A percentile compares a stretch with the other conserved stretches of the same genome.
These are phyloP conservation scores for Reutealis trisperma DNA, from an alignment of 345 rosid genomes.

Conservation along the genomic window DNA sequence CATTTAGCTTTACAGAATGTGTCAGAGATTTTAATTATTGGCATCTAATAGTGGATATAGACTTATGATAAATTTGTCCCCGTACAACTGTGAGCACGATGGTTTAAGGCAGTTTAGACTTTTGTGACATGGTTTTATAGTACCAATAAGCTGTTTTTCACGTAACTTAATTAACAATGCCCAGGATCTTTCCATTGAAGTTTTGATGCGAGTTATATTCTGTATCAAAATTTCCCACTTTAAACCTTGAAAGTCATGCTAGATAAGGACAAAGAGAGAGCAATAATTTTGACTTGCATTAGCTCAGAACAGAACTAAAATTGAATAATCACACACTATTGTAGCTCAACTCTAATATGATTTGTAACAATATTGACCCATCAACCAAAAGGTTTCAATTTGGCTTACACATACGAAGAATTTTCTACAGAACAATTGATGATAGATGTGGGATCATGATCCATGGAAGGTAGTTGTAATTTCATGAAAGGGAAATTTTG, in stretches of 20 bases:
- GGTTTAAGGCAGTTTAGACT: background rate
- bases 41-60: background rate
- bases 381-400: background rate
- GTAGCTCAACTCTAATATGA: background rate
- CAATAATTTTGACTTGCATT: background rate
- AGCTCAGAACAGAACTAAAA: background rate
- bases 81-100: background rate
- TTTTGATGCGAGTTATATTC: background rate
- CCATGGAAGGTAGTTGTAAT: background rate
- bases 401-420: background rate
- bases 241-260: background rate
- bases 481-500: background rate
- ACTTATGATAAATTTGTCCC: background rate
- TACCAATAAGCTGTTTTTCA: background rate
- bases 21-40: background rate
- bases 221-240: background rate
- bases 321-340: background rate
- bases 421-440: background rate
- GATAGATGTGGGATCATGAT: background rate
- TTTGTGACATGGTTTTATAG: background rate
- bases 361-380: background rate
- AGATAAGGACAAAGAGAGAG: background rate
- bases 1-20: background rate
- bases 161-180: background rate
- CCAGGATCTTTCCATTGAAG: background rate